phyloP scores from a whole-genome alignment of 2,329 filamentous ascomycete species.

The Ilyonectria destructans region DNA sequence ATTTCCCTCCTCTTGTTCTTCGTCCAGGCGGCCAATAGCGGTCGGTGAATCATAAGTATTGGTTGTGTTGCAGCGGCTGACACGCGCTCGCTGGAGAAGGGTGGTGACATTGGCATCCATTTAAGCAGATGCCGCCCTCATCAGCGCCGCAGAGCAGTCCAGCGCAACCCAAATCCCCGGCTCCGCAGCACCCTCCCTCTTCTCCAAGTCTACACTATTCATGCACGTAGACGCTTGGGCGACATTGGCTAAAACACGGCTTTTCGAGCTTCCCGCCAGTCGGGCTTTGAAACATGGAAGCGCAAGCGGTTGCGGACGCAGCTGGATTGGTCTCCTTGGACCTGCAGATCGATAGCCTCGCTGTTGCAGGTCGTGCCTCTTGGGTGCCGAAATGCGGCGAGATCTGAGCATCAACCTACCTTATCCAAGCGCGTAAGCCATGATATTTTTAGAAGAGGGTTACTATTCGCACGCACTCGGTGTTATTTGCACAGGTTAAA shows the following conservation, averaged over 20 bases:
- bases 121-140: constrained; percentile 17
- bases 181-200: not conserved
- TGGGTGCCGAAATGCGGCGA: constrained; percentile 3
- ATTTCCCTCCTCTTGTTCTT: not conserved
- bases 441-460: too few species aligned
- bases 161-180: not conserved
- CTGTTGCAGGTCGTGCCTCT: not conserved
- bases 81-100: not conserved
- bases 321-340: constrained; percentile 11
- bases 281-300: not conserved
- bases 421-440: too few species aligned
- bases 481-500: too few species aligned
- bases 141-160: constrained; percentile 2
- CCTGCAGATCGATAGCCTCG: constrained; percentile 7
- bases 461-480: too few species aligned
- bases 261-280: not conserved
- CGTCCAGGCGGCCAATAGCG: constrained; percentile 5
- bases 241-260: constrained; percentile 4
- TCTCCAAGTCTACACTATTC: not conserved
- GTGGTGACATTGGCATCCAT: not conserved
- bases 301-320: not conserved
- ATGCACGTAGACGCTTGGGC: constrained; percentile 30
- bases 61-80: constrained; percentile 9
- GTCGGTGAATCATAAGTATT: not conserved
- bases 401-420: constrained; percentile 26